phyloP scores from a whole-genome alignment of 306 rosid species.

The Trifolium subterraneum region DNA sequence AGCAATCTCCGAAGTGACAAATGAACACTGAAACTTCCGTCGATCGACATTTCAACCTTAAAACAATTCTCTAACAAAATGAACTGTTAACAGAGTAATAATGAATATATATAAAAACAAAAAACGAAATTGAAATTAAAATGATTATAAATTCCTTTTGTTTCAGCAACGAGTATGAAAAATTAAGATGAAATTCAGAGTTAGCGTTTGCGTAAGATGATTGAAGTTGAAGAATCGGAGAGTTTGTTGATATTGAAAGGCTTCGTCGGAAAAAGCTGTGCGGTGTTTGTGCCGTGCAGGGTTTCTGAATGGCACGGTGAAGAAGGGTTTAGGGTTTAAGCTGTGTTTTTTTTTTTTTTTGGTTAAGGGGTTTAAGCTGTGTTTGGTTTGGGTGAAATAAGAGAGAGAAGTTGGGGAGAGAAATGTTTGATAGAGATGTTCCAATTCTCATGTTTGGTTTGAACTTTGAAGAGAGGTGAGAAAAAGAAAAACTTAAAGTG shows the following conservation, averaged over 20 bases:
- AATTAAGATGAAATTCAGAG: background rate
- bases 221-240: background rate
- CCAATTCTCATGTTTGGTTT: no score
- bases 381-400: no score
- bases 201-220: background rate
- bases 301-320: background rate
- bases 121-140: background rate
- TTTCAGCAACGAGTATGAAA: background rate
- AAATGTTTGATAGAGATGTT: no score
- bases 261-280: background rate
- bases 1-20: conserved; percentile 69
- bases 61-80: conserved; percentile 20
- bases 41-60: conserved; percentile 63
- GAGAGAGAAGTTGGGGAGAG: no score
- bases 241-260: background rate
- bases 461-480: no score
- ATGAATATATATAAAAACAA: background rate
- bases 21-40: conserved; percentile 67
- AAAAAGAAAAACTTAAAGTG: no score
- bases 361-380: no score
- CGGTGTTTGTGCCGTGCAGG: background rate
- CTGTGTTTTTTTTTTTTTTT: no score
- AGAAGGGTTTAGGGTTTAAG: conserved; percentile 14
- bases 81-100: conserved; percentile 9
- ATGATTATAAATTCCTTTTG: background rate